These are phyloP conservation scores for Diaporthe sp. DNA, from an alignment of 2,329 filamentous ascomycete species.

Conservation along the genomic window DNA sequence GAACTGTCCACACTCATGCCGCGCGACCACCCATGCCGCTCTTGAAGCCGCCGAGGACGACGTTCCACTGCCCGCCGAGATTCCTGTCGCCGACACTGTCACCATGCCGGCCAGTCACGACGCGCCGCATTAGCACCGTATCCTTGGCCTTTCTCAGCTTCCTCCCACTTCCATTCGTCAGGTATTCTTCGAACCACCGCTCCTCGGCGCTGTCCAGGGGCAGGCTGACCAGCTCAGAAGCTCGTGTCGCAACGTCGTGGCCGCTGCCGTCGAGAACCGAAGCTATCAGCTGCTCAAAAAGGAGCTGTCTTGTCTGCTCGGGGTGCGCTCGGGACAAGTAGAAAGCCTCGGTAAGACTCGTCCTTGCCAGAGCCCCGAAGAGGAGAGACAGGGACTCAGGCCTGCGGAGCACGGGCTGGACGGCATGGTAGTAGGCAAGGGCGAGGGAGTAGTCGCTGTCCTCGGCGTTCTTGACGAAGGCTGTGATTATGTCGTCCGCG, in stretches of 20 bases:
- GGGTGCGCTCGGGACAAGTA: constrained; percentile 78
- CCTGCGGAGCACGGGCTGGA: constrained; percentile 78
- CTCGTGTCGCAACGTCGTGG: constrained; percentile 64
- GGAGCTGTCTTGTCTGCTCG: constrained; percentile 69
- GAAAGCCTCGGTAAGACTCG: constrained; percentile 79
- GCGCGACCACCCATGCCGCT: constrained; percentile 53
- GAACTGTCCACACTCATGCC: constrained; percentile 9
- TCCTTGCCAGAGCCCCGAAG: constrained; percentile 75
- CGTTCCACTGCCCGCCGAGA: constrained; percentile 60
- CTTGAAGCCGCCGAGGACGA: constrained; percentile 65
- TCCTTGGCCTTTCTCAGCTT: constrained; percentile 76
- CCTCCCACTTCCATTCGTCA: constrained; percentile 75
- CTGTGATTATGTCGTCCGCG: constrained; percentile 82
- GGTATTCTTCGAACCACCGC: constrained; percentile 77
- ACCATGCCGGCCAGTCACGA: constrained; percentile 73
- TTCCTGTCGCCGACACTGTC: constrained; percentile 60
- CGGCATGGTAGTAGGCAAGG: constrained; percentile 83
- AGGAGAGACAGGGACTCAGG: constrained; percentile 73
- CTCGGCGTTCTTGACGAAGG: constrained; percentile 72
- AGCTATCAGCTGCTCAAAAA: constrained; percentile 76
- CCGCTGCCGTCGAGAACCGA: constrained; percentile 63
- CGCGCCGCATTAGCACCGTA: constrained; percentile 79
- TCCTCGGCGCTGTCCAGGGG: constrained; percentile 81
- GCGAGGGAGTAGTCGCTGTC: constrained; percentile 73
- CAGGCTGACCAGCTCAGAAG: constrained; percentile 78